Conservation (phyloP, 2,329 filamentous ascomycete genomes). For the Aspergillus luchuensis region DNA sequence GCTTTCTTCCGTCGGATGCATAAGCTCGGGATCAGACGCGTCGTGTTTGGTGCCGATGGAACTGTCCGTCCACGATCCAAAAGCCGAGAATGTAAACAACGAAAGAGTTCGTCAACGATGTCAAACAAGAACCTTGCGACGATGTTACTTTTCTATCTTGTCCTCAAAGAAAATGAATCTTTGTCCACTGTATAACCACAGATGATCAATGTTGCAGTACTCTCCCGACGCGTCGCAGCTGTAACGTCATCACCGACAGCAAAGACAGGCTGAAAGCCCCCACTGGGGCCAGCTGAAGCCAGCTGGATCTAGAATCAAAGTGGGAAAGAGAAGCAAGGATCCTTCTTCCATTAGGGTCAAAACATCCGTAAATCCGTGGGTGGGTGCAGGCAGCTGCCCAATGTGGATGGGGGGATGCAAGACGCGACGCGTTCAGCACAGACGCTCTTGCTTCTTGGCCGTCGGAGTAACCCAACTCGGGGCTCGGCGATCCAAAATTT, state of each 20-base stretch:
- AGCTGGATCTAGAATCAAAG: background rate
- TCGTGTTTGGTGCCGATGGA: background rate
- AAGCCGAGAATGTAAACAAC: too few species aligned
- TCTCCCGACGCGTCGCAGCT: background rate
- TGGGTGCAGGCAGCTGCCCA: slow-evolving; percentile 6
- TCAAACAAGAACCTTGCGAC: too few species aligned
- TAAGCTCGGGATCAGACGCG: background rate
- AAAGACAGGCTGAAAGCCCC: background rate
- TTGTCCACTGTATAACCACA: background rate
- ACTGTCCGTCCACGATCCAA: too few species aligned
- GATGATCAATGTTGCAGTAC: background rate
- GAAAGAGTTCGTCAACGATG: too few species aligned
- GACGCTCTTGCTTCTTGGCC: background rate
- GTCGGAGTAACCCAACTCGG: background rate
- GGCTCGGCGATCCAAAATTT: background rate
- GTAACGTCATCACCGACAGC: background rate
- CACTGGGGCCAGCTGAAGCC: background rate
- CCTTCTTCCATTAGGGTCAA: background rate
- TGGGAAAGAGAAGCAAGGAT: background rate
- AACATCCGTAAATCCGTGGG: slow-evolving; percentile 18
- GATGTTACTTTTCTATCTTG: too few species aligned
- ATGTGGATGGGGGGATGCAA: background rate
- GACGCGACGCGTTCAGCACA: slow-evolving; percentile 9
- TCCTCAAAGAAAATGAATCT: too few species aligned
- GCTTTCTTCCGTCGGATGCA: background rate